These are phyloP conservation scores for Filobasidium wieringae DNA, from an alignment of 768 basidiomycete species.

Conservation along the genomic window DNA sequence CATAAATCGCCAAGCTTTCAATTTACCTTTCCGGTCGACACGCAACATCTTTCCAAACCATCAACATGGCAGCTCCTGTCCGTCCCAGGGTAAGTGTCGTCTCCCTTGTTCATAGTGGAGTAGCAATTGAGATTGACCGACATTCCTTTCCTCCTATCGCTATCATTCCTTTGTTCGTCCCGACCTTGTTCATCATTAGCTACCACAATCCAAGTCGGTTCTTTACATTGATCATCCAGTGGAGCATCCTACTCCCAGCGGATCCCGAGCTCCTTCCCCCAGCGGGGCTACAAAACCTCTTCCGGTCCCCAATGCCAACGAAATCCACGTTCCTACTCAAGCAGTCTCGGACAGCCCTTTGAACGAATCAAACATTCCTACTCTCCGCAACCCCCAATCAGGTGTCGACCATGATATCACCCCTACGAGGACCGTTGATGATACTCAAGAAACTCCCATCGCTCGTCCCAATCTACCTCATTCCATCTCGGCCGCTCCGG, in stretches of 20 bases:
- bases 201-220: constrained; percentile 35
- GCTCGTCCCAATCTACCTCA: neutral
- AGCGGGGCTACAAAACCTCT: neutral
- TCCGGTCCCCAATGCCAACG: neutral
- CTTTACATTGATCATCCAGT: constrained; percentile 36
- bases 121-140: neutral
- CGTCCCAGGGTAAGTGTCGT: neutral
- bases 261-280: constrained; percentile 1
- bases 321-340: neutral
- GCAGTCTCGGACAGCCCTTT: neutral
- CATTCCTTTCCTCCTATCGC: neutral
- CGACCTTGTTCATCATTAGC: constrained; percentile 8
- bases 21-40: too few species aligned
- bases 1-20: too few species aligned
- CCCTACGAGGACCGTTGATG: neutral
- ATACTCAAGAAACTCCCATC: neutral
- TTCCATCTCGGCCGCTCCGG: neutral
- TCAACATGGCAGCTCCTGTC: neutral
- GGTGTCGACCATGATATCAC: neutral
- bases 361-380: neutral
- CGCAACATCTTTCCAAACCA: too few species aligned
- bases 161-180: neutral
- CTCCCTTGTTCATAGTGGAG: neutral
- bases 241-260: constrained; percentile 15
- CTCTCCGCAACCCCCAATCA: neutral